Evolutionary conservation across 768 basidiomycete species (phyloP).

Genomic region (Serendipita sp.): DNA sequence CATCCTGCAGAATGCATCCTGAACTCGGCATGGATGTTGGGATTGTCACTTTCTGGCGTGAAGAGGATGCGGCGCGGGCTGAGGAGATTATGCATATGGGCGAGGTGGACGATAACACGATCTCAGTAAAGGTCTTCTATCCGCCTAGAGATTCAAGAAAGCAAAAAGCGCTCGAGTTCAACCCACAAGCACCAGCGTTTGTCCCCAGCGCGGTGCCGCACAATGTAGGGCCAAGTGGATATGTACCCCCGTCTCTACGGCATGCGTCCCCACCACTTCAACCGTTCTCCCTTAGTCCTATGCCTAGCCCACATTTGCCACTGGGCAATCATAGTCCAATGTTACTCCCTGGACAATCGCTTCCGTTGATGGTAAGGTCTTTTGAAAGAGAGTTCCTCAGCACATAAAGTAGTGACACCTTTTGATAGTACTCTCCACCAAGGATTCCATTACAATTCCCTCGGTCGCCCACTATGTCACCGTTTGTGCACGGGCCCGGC

Average conservation of each 20-base stretch:
- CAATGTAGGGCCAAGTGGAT: not conserved
- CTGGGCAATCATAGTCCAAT: slow-evolving; percentile 1
- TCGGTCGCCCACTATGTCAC: slow-evolving; percentile 27
- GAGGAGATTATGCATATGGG: slow-evolving; percentile 73
- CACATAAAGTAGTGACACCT: not conserved
- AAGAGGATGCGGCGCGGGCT: slow-evolving; percentile 63
- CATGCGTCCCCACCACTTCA: slow-evolving; percentile 7
- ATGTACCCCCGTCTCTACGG: slow-evolving; percentile 7
- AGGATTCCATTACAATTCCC: slow-evolving; percentile 28
- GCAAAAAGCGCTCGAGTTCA: slow-evolving; percentile 43
- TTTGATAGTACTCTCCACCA: slow-evolving; percentile 48
- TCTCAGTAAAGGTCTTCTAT: slow-evolving; percentile 66
- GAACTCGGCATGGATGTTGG: slow-evolving; percentile 64
- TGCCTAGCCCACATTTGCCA: not conserved
- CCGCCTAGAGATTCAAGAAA: slow-evolving; percentile 37
- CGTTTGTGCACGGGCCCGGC: slow-evolving; percentile 72
- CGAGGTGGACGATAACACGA: slow-evolving; percentile 70
- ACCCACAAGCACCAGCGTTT: slow-evolving; percentile 55
- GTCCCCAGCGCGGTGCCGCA: slow-evolving; percentile 43
- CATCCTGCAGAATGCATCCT: slow-evolving; percentile 50
- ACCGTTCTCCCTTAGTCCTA: slow-evolving; percentile 2
- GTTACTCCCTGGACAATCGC: not conserved
- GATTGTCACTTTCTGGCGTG: slow-evolving; percentile 73
- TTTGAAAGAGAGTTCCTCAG: not conserved
- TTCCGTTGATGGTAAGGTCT: not conserved